Percentiles rank a stretch among this genome's conserved stretches.
Conservation (phyloP, 2,329 filamentous ascomycete genomes). For the Penicillium oxalicum region DNA sequence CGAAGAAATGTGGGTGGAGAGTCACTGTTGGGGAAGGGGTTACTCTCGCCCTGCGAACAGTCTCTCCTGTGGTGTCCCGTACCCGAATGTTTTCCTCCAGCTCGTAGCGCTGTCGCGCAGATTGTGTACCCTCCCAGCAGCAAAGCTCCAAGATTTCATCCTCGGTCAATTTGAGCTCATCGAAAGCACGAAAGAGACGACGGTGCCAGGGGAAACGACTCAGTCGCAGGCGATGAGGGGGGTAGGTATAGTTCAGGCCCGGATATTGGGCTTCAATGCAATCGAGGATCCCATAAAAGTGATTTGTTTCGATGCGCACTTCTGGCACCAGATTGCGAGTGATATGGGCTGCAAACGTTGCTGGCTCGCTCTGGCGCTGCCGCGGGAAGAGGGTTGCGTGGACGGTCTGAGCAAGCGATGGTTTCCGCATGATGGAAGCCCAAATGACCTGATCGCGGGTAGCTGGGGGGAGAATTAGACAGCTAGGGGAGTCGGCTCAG, state of each 20-base stretch:
- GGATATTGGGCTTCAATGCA: slow-evolving; percentile 62
- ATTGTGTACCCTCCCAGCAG: slow-evolving; percentile 52
- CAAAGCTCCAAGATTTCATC: slow-evolving; percentile 57
- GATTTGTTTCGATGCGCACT: slow-evolving; percentile 58
- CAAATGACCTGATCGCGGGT: no score
- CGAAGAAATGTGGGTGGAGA: slow-evolving; percentile 27
- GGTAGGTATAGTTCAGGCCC: slow-evolving; percentile 58
- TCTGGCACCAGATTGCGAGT: slow-evolving; percentile 58
- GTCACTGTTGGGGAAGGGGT: slow-evolving; percentile 27
- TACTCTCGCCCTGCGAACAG: slow-evolving; percentile 48
- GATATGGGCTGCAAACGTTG: slow-evolving; percentile 54
- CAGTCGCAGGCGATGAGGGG: slow-evolving; percentile 57
- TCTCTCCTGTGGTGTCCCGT: slow-evolving; percentile 55
- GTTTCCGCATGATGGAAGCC: slow-evolving; percentile 52
- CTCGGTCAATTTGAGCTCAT: slow-evolving; percentile 53
- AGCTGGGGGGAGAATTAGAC: neutral
- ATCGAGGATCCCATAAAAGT: slow-evolving; percentile 60
- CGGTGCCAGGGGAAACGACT: slow-evolving; percentile 57
- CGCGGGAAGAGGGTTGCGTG: slow-evolving; percentile 55
- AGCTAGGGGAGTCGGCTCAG: slow-evolving; percentile 1
- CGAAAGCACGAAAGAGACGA: slow-evolving; percentile 56
- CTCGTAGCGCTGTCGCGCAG: slow-evolving; percentile 42
- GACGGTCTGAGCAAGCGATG: slow-evolving; percentile 53
- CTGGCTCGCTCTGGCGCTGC: slow-evolving; percentile 52
- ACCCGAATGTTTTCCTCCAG: slow-evolving; percentile 55